These are phyloP conservation scores for Xylariaceae sp. DNA, from an alignment of 2,329 filamentous ascomycete genomes.

Conservation along the genomic window DNA sequence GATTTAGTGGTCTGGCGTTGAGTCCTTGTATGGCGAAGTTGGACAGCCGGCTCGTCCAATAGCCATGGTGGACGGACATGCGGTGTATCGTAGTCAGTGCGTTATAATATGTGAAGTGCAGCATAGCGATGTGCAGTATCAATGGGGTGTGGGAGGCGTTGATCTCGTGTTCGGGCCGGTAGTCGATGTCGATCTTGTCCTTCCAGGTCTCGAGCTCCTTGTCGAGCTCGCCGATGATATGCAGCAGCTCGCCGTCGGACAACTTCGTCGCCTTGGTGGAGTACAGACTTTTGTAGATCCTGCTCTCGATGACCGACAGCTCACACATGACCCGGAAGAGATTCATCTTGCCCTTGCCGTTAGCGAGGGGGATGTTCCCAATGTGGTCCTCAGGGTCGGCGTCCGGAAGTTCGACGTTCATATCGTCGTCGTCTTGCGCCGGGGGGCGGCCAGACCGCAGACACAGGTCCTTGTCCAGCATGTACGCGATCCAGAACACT, in stretches of 20 bases:
- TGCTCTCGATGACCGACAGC: conserved; percentile 85
- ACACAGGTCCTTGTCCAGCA: conserved; percentile 57
- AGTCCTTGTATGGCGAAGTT: conserved; percentile 93
- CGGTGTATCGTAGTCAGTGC: conserved; percentile 95
- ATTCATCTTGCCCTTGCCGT: conserved; percentile 89
- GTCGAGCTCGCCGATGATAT: conserved; percentile 93
- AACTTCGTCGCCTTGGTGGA: conserved; percentile 88
- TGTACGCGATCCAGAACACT: conserved; percentile 60
- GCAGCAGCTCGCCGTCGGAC: conserved; percentile 84
- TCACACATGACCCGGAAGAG: conserved; percentile 89
- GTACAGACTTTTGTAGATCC: conserved; percentile 88
- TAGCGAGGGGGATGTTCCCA: conserved; percentile 83
- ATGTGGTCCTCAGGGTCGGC: conserved; percentile 87
- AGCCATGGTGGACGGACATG: conserved; percentile 96
- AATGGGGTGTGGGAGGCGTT: conserved; percentile 85
- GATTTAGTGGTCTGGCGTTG: conserved; percentile 85
- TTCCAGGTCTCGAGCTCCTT: conserved; percentile 91
- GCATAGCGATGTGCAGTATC: conserved; percentile 87
- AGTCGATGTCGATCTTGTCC: conserved; percentile 88
- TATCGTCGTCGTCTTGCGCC: conserved; percentile 59
- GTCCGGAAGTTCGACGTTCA: conserved; percentile 94
- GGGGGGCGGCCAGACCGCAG: conserved; percentile 52
- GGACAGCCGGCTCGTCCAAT: conserved; percentile 92
- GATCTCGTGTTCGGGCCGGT: conserved; percentile 95
- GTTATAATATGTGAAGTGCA: conserved; percentile 98